These are phyloP conservation scores for Trapa incisa DNA, from an alignment of 345 rosid genomes.

Conservation along the genomic window DNA sequence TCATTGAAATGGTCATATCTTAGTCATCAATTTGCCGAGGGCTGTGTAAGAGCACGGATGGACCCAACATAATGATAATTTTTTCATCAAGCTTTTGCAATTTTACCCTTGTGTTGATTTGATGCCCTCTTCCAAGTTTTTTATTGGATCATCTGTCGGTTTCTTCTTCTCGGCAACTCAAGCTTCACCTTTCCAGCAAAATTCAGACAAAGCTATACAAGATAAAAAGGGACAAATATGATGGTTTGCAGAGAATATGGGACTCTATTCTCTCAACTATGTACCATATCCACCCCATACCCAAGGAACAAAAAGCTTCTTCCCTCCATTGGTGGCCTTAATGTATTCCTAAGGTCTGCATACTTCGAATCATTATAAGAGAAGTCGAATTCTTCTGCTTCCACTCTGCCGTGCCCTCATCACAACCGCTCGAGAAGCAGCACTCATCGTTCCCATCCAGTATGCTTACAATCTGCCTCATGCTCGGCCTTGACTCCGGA, in stretches of 20 bases:
- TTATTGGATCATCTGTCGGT: neutral
- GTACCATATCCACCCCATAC: neutral
- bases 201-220: too few species aligned
- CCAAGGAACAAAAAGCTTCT: neutral
- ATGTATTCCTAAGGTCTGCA: constrained; percentile 83
- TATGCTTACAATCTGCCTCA: constrained; percentile 73
- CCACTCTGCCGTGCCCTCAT: constrained; percentile 57
- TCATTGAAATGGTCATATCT: neutral
- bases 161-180: neutral
- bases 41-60: neutral
- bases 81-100: neutral
- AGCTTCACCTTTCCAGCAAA: too few species aligned
- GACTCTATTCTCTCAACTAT: neutral
- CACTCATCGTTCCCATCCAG: constrained; percentile 62
- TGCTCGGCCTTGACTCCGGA: constrained; percentile 58
- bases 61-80: neutral
- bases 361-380: constrained; percentile 51
- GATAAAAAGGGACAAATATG: neutral
- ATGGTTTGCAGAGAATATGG: neutral
- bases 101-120: neutral
- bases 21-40: neutral
- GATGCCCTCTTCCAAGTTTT: neutral
- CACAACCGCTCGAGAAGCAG: constrained; percentile 22
- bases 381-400: constrained; percentile 41
- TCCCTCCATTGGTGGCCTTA: constrained; percentile 17